Evolutionary conservation across 2,329 filamentous ascomycete genomes (phyloP).

Genomic region (Fusarium coicis): DNA sequence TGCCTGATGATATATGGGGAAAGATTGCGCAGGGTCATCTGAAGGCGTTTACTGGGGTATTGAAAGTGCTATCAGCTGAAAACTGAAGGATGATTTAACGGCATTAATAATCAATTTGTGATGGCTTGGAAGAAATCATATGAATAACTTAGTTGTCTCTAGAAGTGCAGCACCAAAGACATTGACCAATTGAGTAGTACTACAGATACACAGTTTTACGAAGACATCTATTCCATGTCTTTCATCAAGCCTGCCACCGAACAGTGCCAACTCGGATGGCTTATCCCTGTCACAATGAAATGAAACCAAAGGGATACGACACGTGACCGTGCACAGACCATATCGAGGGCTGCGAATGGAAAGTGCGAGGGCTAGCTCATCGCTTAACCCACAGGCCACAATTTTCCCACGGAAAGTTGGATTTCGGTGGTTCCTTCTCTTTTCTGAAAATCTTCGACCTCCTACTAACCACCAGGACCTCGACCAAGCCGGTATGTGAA

Average conservation of each 20-base stretch:
- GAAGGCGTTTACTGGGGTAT: constrained; percentile 39
- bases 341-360: background rate
- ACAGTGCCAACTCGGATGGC: background rate
- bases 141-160: background rate
- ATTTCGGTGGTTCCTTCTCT: constrained; percentile 19
- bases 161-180: background rate
- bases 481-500: constrained; percentile 52
- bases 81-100: constrained; percentile 2
- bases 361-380: constrained; percentile 24
- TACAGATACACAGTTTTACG: background rate
- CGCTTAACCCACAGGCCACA: constrained; percentile 48
- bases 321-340: constrained; percentile 5
- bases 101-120: background rate
- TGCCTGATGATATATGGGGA: constrained; percentile 48
- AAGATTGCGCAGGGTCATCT: constrained; percentile 43
- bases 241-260: background rate
- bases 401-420: constrained; percentile 21
- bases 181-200: background rate
- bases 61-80: constrained; percentile 36
- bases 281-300: background rate
- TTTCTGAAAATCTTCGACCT: constrained; percentile 40
- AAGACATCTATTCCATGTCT: background rate
- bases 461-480: constrained; percentile 54
- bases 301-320: background rate
- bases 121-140: background rate